These are phyloP conservation scores for Pythium myriotylum DNA, from an alignment of 352 stramenopile genomes.

Conservation along the genomic window DNA sequence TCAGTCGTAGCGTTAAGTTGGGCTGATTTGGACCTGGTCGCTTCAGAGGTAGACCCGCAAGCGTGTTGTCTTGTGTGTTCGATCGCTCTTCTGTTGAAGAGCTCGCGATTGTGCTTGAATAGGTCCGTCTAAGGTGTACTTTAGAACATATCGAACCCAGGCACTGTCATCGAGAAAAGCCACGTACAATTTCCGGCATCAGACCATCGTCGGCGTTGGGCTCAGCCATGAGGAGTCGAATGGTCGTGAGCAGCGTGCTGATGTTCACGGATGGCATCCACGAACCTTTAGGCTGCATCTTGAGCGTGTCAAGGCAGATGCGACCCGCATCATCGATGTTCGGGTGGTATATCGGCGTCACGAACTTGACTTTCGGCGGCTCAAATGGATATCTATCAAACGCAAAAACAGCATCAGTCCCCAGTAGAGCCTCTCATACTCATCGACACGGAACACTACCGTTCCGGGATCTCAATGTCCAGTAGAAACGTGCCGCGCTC, in stretches of 20 bases:
- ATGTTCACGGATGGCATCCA: constrained; percentile 93
- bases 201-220: constrained; percentile 91
- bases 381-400: constrained; percentile 82
- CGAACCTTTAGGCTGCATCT: constrained; percentile 91
- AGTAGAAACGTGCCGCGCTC: constrained; percentile 75
- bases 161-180: background rate
- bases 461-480: constrained; percentile 75
- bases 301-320: constrained; percentile 92
- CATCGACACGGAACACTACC: too few relatives aligned
- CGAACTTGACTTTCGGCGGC: constrained; percentile 76
- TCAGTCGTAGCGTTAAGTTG: too few relatives aligned
- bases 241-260: constrained; percentile 88
- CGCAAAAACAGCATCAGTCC: background rate
- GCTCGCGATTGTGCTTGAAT: constrained; percentile 77
- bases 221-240: constrained; percentile 90
- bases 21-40: too few relatives aligned
- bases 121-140: constrained; percentile 52
- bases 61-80: constrained; percentile 68
- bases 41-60: background rate
- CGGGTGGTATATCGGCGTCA: constrained; percentile 83
- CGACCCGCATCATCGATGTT: constrained; percentile 87
- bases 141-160: background rate
- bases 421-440: too few relatives aligned
- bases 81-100: constrained; percentile 66
- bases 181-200: constrained; percentile 86